These are phyloP conservation scores for Ascochyta lentis DNA, from an alignment of 2,329 filamentous ascomycete species.

Conservation along the genomic window DNA sequence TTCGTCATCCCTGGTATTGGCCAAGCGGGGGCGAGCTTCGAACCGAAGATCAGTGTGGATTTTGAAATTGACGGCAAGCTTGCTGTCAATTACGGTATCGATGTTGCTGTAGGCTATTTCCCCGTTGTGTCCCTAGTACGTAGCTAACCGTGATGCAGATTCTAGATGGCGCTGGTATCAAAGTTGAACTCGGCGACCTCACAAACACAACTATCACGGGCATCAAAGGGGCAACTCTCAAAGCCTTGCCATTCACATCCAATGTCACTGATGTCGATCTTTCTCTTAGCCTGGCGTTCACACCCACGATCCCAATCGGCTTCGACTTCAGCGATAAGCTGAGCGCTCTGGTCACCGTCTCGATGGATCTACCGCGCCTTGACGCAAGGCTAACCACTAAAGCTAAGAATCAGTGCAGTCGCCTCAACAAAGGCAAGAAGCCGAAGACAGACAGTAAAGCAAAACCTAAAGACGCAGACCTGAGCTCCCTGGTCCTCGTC, in stretches of 20 bases:
- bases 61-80: constrained; percentile 38
- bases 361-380: constrained; percentile 43
- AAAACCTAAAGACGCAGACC: neutral
- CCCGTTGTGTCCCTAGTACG: neutral
- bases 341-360: constrained; percentile 35
- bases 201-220: constrained; percentile 31
- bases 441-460: neutral
- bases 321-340: constrained; percentile 42
- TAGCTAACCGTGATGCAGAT: constrained; percentile 18
- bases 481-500: constrained; percentile 32
- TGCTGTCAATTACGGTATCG: constrained; percentile 47
- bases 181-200: constrained; percentile 32
- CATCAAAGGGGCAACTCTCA: constrained; percentile 34
- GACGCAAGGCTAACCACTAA: constrained; percentile 36
- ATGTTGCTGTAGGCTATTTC: constrained; percentile 38
- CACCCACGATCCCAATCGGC: constrained; percentile 44
- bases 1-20: constrained; percentile 47
- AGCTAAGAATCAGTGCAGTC: constrained; percentile 29
- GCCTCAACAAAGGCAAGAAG: constrained; percentile 1
- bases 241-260: constrained; percentile 43
- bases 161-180: constrained; percentile 39
- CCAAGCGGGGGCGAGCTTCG: constrained; percentile 45
- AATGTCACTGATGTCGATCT: constrained; percentile 37
- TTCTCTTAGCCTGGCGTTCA: constrained; percentile 38
- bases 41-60: constrained; percentile 34